A percentile compares a stretch with the other conserved stretches of the same genome.
Conservation (phyloP, 306 rosid genomes). For the Prunus padus region DNA sequence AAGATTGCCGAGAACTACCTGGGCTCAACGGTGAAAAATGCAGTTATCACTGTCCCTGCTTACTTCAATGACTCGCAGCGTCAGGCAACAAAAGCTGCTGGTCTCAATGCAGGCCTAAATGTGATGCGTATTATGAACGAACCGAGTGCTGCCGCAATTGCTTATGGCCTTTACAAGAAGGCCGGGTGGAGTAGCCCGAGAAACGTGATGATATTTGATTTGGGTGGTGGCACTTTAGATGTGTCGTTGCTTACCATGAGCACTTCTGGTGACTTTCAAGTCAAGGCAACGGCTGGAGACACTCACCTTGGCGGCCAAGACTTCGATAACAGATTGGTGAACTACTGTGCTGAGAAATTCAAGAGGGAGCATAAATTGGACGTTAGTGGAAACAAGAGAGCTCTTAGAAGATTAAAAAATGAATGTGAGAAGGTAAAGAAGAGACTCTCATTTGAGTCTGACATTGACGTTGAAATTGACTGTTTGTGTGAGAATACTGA, state of each 20-base stretch:
- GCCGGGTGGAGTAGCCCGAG: neutral
- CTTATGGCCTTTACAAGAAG: neutral
- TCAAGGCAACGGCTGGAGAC: neutral
- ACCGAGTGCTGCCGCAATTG: neutral
- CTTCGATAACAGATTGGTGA: neutral
- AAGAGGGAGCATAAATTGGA: neutral
- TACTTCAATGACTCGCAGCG: neutral
- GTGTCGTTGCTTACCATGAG: neutral
- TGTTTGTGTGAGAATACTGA: neutral
- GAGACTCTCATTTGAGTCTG: neutral
- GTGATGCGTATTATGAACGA: neutral
- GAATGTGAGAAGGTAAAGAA: neutral
- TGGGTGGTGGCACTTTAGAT: neutral
- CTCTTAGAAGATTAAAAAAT: neutral
- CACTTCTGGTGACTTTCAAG: neutral
- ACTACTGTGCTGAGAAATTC: neutral
- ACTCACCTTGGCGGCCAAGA: neutral
- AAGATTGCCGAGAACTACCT: neutral
- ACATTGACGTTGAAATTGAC: neutral
- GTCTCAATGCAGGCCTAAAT: neutral
- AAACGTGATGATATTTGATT: constrained; percentile 3
- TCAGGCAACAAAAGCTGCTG: neutral
- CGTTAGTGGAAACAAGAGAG: neutral
- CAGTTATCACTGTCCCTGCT: neutral
- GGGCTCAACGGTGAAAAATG: neutral